Percentiles rank a stretch among this genome's conserved stretches.
phyloP scores from a whole-genome alignment of 371 early-diverging fungal genomes.

The Entomophthora muscae region DNA sequence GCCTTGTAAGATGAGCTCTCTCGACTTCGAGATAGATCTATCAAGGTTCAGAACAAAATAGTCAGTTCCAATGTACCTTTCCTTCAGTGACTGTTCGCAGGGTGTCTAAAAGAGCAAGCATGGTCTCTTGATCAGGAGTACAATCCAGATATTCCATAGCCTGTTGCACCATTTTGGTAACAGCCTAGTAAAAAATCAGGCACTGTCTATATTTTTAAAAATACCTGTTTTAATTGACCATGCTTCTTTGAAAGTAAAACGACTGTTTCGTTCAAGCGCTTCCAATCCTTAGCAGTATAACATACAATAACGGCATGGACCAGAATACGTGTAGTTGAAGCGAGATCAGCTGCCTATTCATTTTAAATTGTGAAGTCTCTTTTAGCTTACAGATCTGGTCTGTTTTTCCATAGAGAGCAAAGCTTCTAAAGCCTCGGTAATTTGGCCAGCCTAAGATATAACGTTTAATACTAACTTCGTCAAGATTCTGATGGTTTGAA shows the following conservation, averaged over 20 bases:
- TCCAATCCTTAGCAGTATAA: slow-evolving; percentile 60
- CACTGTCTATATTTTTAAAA: no score
- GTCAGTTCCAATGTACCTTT: slow-evolving; percentile 36
- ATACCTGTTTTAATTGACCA: slow-evolving; percentile 81
- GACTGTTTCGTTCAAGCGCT: slow-evolving; percentile 74
- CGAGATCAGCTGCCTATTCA: slow-evolving; percentile 56
- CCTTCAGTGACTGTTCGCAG: slow-evolving; percentile 93
- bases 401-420: slow-evolving; percentile 70
- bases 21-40: slow-evolving; percentile 97
- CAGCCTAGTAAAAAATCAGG: slow-evolving; percentile 34
- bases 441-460: slow-evolving; percentile 32
- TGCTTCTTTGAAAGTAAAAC: slow-evolving; percentile 84
- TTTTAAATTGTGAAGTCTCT: neutral
- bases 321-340: slow-evolving; percentile 75
- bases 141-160: slow-evolving; percentile 71
- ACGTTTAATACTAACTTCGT: neutral
- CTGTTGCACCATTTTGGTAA: slow-evolving; percentile 86
- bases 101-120: slow-evolving; percentile 82
- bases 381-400: slow-evolving; percentile 52
- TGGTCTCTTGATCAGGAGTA: slow-evolving; percentile 60
- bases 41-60: neutral
- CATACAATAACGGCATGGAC: slow-evolving; percentile 60
- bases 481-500: neutral
- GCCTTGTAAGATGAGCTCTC: slow-evolving; percentile 83
- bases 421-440: slow-evolving; percentile 66